These are phyloP conservation scores for Penicillium tannophilum DNA, from an alignment of 495 filamentous ascomycete species.

Conservation along the genomic window DNA sequence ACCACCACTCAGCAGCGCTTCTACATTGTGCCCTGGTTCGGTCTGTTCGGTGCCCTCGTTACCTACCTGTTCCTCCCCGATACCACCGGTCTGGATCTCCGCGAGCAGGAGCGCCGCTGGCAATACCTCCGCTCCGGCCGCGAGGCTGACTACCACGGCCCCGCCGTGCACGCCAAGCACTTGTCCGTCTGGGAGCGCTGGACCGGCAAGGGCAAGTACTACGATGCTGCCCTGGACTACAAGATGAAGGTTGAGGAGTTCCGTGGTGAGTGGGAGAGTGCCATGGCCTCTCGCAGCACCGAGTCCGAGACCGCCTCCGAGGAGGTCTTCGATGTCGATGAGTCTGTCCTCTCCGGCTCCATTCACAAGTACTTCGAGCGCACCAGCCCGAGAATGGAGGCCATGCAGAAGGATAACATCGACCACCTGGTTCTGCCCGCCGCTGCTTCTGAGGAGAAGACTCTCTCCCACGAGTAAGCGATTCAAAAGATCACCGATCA, in stretches of 20 bases:
- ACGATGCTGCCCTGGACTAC: slow-evolving; percentile 75
- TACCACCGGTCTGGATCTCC: slow-evolving; percentile 87
- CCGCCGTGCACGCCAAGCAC: slow-evolving; percentile 82
- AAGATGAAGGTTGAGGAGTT: slow-evolving; percentile 77
- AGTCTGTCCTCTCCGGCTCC: slow-evolving; percentile 38
- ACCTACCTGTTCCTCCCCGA: slow-evolving; percentile 83
- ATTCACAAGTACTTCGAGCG: slow-evolving; percentile 50
- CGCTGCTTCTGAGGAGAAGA: slow-evolving; percentile 20
- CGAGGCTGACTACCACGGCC: slow-evolving; percentile 78
- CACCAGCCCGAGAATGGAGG: slow-evolving; percentile 46
- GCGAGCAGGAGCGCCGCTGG: slow-evolving; percentile 91
- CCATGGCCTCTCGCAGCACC: slow-evolving; percentile 39
- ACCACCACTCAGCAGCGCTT: slow-evolving; percentile 74
- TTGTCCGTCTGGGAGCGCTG: slow-evolving; percentile 71
- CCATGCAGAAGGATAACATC: slow-evolving; percentile 32
- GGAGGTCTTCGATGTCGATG: slow-evolving; percentile 33
- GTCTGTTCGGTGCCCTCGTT: slow-evolving; percentile 75
- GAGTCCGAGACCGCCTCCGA: slow-evolving; percentile 42
- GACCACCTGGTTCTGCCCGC: slow-evolving; percentile 20
- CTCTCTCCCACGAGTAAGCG: slow-evolving; percentile 20
- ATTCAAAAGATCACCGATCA: not conserved
- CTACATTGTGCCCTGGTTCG: slow-evolving; percentile 89
- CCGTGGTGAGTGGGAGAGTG: slow-evolving; percentile 63
- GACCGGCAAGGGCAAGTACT: slow-evolving; percentile 69
- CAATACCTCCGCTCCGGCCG: slow-evolving; percentile 72